Base-by-base conservation (phyloP, 495 filamentous ascomycete species). In the Xylaria scruposa region DNA sequence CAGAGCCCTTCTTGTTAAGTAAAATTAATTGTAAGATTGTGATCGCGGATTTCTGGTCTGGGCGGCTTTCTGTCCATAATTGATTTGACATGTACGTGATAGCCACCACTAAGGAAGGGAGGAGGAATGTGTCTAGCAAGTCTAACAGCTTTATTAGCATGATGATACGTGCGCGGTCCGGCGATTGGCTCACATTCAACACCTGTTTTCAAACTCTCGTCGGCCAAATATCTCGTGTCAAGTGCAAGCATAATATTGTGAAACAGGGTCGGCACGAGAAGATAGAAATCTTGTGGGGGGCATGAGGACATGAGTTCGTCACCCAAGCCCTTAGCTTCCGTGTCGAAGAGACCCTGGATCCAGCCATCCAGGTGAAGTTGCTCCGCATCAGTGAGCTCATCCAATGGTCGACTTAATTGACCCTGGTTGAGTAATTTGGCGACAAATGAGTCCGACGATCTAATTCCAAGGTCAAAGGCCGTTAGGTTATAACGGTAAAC, bases 221-320 rank as follows among this genome's bases (percentile, higher is more conserved):
- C 88, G 29, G 90, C 88, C 29, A 99, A 81, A 42, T 90, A 85
- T 7, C 89, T 90, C 0, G 87, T 88, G 70, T 89, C 87, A 74
- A 91, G 92, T 2, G 94, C 96, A 13, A 91, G 85, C 1, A 97
- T 87, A 56, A 92, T 93, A 74, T 98, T 94, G 68, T 91, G 87
- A 76, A 98, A 97, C 0, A 98, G 81, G 1, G 95, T 96, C 9
- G 94, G 91, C 5, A 97, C 91, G n/a, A 99, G 89, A 21, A 92
- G 82, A 75, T 98, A 97, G 77, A 98, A 99, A 40, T 97, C 93
- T 74, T 97, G 94, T 2, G 96, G 97, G 31, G 91, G 93, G 76
- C 96, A 98, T 2, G 91, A 89, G 9, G 93, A 91, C 91, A 98
- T 94, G 7, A 97, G 88, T 67, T 97, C 95, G 75, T 99, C 95